These are phyloP conservation scores for Auriscalpium vulgare DNA, from an alignment of 768 basidiomycete species.

Conservation along the genomic window DNA sequence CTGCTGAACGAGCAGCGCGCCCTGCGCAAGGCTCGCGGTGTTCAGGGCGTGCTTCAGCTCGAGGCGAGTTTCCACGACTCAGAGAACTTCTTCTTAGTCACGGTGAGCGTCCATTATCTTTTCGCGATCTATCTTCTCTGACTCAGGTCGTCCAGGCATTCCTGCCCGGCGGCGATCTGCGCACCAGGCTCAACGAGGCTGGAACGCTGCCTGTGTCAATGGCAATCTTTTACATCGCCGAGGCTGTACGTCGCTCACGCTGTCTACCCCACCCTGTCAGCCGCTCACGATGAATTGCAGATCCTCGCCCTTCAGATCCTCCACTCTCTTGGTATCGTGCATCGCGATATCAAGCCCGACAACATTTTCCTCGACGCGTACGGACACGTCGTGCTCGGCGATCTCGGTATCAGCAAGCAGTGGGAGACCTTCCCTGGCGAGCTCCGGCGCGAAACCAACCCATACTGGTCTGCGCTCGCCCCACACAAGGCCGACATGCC, in stretches of 20 bases:
- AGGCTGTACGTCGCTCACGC: conserved; percentile 3
- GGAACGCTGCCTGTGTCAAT: not conserved
- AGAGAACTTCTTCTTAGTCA: conserved; percentile 8
- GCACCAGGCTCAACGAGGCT: not conserved
- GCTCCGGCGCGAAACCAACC: not conserved
- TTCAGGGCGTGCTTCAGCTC: not conserved
- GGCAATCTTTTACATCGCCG: conserved; percentile 2
- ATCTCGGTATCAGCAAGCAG: conserved; percentile 6
- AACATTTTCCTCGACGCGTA: conserved; percentile 6
- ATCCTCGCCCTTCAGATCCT: conserved; percentile 8
- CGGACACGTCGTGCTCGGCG: conserved; percentile 6
- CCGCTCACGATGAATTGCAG: not conserved
- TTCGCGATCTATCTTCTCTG: not conserved
- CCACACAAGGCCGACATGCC: not conserved
- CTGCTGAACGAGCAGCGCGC: conserved; percentile 3
- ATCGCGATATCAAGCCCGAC: conserved; percentile 10
- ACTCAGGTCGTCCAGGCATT: not conserved
- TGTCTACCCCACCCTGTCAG: not conserved
- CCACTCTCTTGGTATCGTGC: conserved; percentile 3
- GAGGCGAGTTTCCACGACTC: conserved; percentile 7
- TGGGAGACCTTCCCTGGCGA: not conserved
- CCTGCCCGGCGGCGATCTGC: conserved; percentile 4
- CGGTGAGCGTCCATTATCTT: not conserved
- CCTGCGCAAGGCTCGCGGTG: conserved; percentile 1
- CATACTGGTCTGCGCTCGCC: not conserved